phyloP scores from a whole-genome alignment of 768 basidiomycete genomes.

The Leccinum rimulosum region DNA sequence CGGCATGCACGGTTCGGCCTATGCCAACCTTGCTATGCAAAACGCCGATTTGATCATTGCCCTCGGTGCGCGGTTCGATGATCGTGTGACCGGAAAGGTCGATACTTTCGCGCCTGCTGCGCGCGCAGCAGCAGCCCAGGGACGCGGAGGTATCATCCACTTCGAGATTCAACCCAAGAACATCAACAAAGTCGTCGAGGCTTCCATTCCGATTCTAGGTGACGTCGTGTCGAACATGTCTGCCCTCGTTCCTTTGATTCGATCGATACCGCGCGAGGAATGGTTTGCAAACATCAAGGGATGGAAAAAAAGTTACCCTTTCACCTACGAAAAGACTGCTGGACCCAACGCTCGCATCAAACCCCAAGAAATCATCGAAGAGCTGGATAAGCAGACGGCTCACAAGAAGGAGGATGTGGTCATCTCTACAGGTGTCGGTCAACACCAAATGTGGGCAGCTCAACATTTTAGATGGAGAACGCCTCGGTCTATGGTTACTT shows the following conservation, averaged over 20 bases:
- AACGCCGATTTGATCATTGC: constrained; percentile 97
- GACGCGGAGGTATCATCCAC: constrained; percentile 96
- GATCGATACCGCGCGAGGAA: constrained; percentile 55
- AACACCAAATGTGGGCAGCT: constrained; percentile 99
- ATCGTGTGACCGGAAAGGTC: constrained; percentile 93
- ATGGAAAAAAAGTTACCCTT: constrained; percentile 91
- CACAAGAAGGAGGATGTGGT: constrained; percentile 84
- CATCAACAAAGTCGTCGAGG: constrained; percentile 97
- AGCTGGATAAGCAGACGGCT: constrained; percentile 77
- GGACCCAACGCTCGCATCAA: constrained; percentile 71
- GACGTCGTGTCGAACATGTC: constrained; percentile 86
- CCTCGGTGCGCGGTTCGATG: constrained; percentile 94
- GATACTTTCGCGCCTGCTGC: constrained; percentile 91
- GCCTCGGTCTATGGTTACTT: constrained; percentile 87
- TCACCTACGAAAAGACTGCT: constrained; percentile 70
- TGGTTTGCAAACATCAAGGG: constrained; percentile 83
- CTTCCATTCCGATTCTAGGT: constrained; percentile 89
- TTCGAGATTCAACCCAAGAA: constrained; percentile 99
- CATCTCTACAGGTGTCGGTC: constrained; percentile 92
- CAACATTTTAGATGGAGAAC: constrained; percentile 90
- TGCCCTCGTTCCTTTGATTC: constrained; percentile 77
- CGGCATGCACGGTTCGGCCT: constrained; percentile 97
- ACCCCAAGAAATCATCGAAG: constrained; percentile 96
- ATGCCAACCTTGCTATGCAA: constrained; percentile 98
- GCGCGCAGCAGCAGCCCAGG: constrained; percentile 75